Evolutionary conservation across 306 rosid genomes (phyloP), one percentile per base, ranked within the genome.

Genomic region (Ormosia semicastrata): DNA sequence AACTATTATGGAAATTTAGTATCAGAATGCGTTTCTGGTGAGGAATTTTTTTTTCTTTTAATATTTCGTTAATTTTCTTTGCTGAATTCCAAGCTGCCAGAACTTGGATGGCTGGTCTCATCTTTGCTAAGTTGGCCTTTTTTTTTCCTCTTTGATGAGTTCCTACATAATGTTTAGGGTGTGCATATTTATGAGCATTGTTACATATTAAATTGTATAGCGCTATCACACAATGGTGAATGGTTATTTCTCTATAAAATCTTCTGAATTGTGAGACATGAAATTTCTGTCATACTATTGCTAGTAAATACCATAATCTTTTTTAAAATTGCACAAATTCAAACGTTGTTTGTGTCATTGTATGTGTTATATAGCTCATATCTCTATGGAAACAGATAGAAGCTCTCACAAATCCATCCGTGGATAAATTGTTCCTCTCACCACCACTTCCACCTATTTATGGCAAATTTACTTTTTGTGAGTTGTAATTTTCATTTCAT

Each of bases 61-160:
- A 75, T 82, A 76, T 84, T 69, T 82, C 50, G 77, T 84, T 80
- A 83, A 78, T 84, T 85, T 78, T 79, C 79, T 77, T 80, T 47
- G 86, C 83, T 80, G 86, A 79, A 87, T 49, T 89, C 64, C 72
- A 73, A 66, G 91, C 86, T 79, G 56, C 85, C 81, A 83, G 67
- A 87, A 87, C 83, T 75, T 79, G 87, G 86, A 80, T 85, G 74
- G 75, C 79, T 81, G 78, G 70, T 70, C 81, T 81, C 89, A 71
- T 85, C 81, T 75, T 83, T 81, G 73, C 80, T 72, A 81, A 64
- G 76, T 56, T 78, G 71, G 44, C 72, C 80, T 56, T 71, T 52
- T 34, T 34, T 53, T 69, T 66, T 64, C 52, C 56, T 49, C 56
- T 74, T 67, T 73, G 77, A 74, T 74, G 73, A 74, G 84, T 59